phyloP scores from a whole-genome alignment of 2,329 filamentous ascomycete species.

The Salinomyces thailandicus region DNA sequence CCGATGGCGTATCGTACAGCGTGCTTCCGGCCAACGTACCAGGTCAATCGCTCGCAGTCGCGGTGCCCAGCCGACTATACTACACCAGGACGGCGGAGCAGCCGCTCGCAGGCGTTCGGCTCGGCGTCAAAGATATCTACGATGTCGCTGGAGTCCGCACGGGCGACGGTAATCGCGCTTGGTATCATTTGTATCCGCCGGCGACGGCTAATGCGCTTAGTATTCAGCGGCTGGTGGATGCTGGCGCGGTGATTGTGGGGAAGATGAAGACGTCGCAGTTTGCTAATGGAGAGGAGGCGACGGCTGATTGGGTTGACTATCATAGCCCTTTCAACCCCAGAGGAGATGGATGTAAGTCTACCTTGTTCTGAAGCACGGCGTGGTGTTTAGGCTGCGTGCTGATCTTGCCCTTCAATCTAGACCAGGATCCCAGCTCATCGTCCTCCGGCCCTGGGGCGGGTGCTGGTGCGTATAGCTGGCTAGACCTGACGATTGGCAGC shows the following conservation, averaged over 20 bases:
- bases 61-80: constrained; percentile 52
- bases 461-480: constrained; percentile 37
- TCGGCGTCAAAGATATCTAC: constrained; percentile 55
- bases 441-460: constrained; percentile 38
- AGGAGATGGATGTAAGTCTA: constrained; percentile 25
- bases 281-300: constrained; percentile 37
- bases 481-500: constrained; percentile 41
- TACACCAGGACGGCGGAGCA: constrained; percentile 43
- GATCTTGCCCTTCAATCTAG: no score
- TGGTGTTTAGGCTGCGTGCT: background rate
- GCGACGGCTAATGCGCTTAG: constrained; percentile 39
- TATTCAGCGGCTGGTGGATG: constrained; percentile 47
- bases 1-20: constrained; percentile 32
- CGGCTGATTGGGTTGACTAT: constrained; percentile 42
- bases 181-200: constrained; percentile 41
- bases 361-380: no score
- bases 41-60: constrained; percentile 36
- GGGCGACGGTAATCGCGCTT: constrained; percentile 48
- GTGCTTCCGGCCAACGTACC: constrained; percentile 31
- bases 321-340: constrained; percentile 34
- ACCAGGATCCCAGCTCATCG: constrained; percentile 38
- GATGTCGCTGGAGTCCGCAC: constrained; percentile 48
- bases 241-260: constrained; percentile 44
- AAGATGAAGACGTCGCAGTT: constrained; percentile 39
- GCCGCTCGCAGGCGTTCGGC: constrained; percentile 49